A percentile compares a stretch with the other conserved stretches of the same genome.
These are phyloP conservation scores for Cucumis cinereus DNA, from an alignment of 306 rosid species.

Conservation along the genomic window DNA sequence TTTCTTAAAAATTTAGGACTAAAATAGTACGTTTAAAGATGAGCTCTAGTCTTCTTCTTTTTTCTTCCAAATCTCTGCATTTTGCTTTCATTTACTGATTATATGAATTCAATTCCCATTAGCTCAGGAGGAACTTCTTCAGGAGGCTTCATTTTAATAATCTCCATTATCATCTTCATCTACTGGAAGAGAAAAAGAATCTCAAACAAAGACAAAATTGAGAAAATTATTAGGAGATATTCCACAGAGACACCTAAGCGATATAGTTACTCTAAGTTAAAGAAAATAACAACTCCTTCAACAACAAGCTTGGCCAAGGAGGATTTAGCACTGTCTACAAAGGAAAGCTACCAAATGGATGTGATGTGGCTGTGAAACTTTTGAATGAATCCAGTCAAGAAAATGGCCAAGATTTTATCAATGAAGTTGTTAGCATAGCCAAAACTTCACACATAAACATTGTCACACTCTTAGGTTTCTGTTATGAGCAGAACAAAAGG, in stretches of 20 bases:
- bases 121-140: not conserved
- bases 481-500: conserved; percentile 31
- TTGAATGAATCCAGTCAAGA: conserved; percentile 44
- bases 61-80: no score
- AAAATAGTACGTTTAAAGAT: no score
- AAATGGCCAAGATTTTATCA: conserved; percentile 63
- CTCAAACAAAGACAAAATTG: conserved; percentile 22
- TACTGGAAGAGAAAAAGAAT: not conserved
- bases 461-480: conserved; percentile 61
- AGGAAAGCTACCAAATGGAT: conserved; percentile 57
- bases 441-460: conserved; percentile 45
- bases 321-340: conserved; percentile 66
- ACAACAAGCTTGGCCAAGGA: conserved; percentile 64
- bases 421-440: conserved; percentile 48
- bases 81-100: no score
- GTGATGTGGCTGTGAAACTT: conserved; percentile 69
- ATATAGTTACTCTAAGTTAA: not conserved
- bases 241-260: not conserved
- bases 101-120: not conserved
- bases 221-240: not conserved
- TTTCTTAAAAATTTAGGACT: no score
- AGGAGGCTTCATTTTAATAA: not conserved
- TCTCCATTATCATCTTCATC: not conserved
- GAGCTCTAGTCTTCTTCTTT: no score
- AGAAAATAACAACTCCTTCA: conserved; percentile 52